Evolutionary conservation across 108 stramenopile species (phyloP).

Genomic region (Nitzschia sp.): DNA sequence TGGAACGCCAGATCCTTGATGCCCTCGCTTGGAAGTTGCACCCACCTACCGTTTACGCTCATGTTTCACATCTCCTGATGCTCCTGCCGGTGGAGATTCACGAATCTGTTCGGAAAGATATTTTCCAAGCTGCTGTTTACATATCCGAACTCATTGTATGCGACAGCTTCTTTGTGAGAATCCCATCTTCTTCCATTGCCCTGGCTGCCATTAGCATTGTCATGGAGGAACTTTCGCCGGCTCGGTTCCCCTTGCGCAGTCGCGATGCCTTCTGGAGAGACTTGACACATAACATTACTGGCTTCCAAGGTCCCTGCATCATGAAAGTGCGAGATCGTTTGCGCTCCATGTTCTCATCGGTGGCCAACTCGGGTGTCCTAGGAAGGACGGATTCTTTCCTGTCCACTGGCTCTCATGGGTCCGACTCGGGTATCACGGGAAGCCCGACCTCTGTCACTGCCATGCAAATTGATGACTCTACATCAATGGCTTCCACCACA

Average conservation of each 20-base stretch:
- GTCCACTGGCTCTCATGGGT: background rate
- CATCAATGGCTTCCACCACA: background rate
- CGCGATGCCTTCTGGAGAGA: conserved; percentile 17
- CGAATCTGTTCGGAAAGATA: conserved; percentile 53
- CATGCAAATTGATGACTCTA: conserved; percentile 24
- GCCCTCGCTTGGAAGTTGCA: conserved; percentile 67
- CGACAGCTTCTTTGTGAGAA: conserved; percentile 64
- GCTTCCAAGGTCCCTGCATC: conserved; percentile 4
- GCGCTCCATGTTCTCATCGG: conserved; percentile 5
- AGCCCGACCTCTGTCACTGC: conserved; percentile 23
- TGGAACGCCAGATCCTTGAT: conserved; percentile 62
- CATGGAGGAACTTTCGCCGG: conserved; percentile 25
- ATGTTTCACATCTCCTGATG: conserved; percentile 53
- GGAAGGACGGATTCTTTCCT: background rate
- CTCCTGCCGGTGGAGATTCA: conserved; percentile 48
- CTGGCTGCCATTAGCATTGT: conserved; percentile 65
- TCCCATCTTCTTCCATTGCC: conserved; percentile 55
- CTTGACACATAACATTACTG: background rate
- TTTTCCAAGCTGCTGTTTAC: conserved; percentile 65
- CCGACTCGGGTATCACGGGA: conserved; percentile 9
- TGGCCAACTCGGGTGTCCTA: conserved; percentile 6
- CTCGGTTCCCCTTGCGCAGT: conserved; percentile 2
- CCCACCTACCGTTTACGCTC: conserved; percentile 67
- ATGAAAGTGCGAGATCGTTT: conserved; percentile 13
- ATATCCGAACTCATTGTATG: conserved; percentile 66